Conservation (phyloP, 345 rosid species). For the Citrus inodora region DNA sequence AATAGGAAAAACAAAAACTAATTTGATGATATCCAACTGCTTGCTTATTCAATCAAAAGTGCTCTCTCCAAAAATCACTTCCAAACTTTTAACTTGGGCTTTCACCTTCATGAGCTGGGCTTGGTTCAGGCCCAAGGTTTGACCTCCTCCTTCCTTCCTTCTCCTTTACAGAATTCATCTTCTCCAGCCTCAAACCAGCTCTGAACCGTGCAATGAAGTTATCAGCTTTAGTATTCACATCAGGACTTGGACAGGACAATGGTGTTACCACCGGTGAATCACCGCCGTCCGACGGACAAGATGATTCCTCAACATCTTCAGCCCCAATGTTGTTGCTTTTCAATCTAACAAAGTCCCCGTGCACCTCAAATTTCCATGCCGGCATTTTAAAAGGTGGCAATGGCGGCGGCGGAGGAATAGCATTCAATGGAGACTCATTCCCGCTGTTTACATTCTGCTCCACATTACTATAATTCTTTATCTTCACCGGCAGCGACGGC, state of each 20-base stretch:
- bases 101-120: background rate
- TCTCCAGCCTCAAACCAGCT: constrained; percentile 74
- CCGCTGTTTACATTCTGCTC: constrained; percentile 38
- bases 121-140: constrained; percentile 49
- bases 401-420: constrained; percentile 79
- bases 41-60: background rate
- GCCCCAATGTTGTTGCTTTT: constrained; percentile 36
- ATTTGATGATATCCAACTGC: background rate
- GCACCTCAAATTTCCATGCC: constrained; percentile 53
- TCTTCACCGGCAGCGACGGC: constrained; percentile 29
- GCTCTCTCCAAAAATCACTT: background rate
- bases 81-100: background rate
- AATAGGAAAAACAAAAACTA: background rate
- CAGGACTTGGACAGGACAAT: constrained; percentile 79
- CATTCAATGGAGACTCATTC: constrained; percentile 46
- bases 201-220: constrained; percentile 79
- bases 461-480: constrained; percentile 15
- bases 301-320: constrained; percentile 36
- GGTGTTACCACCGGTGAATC: constrained; percentile 2
- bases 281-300: constrained; percentile 24
- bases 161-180: constrained; percentile 51
- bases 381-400: constrained; percentile 75
- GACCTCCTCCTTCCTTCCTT: constrained; percentile 39
- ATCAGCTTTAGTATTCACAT: constrained; percentile 79
- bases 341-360: constrained; percentile 71